Percentiles rank a stretch among this genome's conserved stretches.
Conservation (phyloP, 2,329 filamentous ascomycete species). For the Aspergillus sp. region DNA sequence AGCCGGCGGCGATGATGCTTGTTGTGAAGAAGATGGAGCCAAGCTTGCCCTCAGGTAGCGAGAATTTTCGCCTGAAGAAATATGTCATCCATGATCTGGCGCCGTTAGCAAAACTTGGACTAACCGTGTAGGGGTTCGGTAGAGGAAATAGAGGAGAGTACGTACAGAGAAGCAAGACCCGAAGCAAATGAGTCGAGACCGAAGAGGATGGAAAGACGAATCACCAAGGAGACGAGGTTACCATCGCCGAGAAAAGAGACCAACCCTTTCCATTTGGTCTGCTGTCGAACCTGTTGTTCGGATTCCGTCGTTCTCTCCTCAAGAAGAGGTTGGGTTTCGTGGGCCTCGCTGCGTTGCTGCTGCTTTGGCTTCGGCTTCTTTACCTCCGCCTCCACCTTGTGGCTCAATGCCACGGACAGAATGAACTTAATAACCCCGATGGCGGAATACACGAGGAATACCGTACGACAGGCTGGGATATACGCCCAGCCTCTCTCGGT, state of each 20-base stretch:
- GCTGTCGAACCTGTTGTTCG: slow-evolving; percentile 19
- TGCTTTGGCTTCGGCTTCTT: slow-evolving; percentile 22
- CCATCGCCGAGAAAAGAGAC: slow-evolving; percentile 57
- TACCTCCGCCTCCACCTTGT: slow-evolving; percentile 45
- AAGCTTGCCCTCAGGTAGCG: slow-evolving; percentile 52
- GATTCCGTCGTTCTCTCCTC: slow-evolving; percentile 14
- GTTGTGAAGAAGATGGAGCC: slow-evolving; percentile 55
- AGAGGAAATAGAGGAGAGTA: slow-evolving; percentile 23
- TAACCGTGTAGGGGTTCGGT: slow-evolving; percentile 17
- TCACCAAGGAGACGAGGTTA: slow-evolving; percentile 37
- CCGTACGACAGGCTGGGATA: slow-evolving; percentile 51
- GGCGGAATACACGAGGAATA: slow-evolving; percentile 60
- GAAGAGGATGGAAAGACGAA: slow-evolving; percentile 65
- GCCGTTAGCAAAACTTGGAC: slow-evolving; percentile 18
- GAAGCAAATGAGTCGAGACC: slow-evolving; percentile 68
- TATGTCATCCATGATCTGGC: slow-evolving; percentile 53
- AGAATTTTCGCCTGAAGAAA: slow-evolving; percentile 57
- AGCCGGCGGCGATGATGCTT: slow-evolving; percentile 42
- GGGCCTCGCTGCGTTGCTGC: slow-evolving; percentile 20
- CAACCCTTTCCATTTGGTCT: slow-evolving; percentile 37
- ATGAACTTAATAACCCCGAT: slow-evolving; percentile 59
- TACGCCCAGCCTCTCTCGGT: slow-evolving; percentile 44
- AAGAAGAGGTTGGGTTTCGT: slow-evolving; percentile 39
- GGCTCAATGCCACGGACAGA: slow-evolving; percentile 52
- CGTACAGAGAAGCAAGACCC: slow-evolving; percentile 65